These are phyloP conservation scores for Whalleya microplaca DNA, from an alignment of 2,329 filamentous ascomycete genomes.

Conservation along the genomic window DNA sequence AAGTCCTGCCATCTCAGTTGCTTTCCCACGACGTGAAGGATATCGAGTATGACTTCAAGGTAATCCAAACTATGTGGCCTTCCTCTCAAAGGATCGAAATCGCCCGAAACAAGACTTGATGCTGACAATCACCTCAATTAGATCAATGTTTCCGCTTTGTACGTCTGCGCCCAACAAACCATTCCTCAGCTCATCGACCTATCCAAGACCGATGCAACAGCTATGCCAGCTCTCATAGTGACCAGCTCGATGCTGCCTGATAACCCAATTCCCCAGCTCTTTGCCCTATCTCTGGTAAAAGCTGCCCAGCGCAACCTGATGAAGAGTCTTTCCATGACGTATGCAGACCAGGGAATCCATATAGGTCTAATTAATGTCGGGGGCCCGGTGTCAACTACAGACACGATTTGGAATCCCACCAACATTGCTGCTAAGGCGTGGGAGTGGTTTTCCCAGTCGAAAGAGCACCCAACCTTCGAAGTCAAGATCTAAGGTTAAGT, in stretches of 20 bases:
- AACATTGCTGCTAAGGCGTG: slow-evolving; percentile 51
- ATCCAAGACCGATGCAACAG: slow-evolving; percentile 30
- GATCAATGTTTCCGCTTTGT: slow-evolving; percentile 52
- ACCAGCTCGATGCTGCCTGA: slow-evolving; percentile 52
- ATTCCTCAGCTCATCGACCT: slow-evolving; percentile 46
- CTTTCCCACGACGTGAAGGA: slow-evolving; percentile 47
- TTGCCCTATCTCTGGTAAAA: slow-evolving; percentile 55
- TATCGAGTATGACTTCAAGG: slow-evolving; percentile 54
- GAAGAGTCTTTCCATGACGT: slow-evolving; percentile 46
- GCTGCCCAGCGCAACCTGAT: slow-evolving; percentile 55
- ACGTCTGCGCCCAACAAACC: slow-evolving; percentile 50
- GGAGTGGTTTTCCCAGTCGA: slow-evolving; percentile 46
- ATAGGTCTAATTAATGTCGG: slow-evolving; percentile 51
- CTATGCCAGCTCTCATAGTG: slow-evolving; percentile 52
- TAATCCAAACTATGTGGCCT: slow-evolving; percentile 30
- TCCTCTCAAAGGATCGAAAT: no score
- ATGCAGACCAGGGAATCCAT: slow-evolving; percentile 45
- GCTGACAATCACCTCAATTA: slow-evolving; percentile 21
- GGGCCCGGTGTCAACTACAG: slow-evolving; percentile 45
- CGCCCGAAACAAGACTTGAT: no score
- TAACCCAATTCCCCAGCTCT: slow-evolving; percentile 49
- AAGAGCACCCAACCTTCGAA: slow-evolving; percentile 25
- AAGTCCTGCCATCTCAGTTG: slow-evolving; percentile 46
- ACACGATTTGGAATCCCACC: slow-evolving; percentile 46
- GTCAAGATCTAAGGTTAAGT: slow-evolving; percentile 16